Base-by-base conservation (phyloP, 345 rosid genomes). In the Cardamine chenopodiifolia region DNA sequence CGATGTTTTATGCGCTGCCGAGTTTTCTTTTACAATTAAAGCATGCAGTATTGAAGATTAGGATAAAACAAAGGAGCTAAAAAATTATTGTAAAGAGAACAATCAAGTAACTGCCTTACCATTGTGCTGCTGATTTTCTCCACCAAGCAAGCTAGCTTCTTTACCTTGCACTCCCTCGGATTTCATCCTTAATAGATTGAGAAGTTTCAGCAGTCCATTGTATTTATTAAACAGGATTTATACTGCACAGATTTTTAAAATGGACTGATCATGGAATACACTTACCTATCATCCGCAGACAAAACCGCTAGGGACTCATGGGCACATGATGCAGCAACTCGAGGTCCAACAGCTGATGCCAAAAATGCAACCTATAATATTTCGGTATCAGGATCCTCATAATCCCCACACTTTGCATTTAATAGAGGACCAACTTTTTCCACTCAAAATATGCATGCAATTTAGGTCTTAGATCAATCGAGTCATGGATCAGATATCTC, bases 311-410 rank as follows among this genome's bases (percentile, higher is more conserved):
- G 86, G 60, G 99, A 87, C 78, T 97, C 93, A 82, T 95, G 98
- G 37, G 99, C 98, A 88, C 97, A 90, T 54, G 97, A 96, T 11
- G 99, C 97, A 66, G 99, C 97, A 80, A 95, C 96, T 80, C 99
- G 86, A 35, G 99, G 99, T 78, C 98, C 99, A 72, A 95, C 88
- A 73, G 97, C 89, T 81, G 94, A 86, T 78, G 99, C 97, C 87
- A 95, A 80, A 84, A 92, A 95, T 50, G 99, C 86, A 81, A 92
- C 97, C 99, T 95, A 80, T 66, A 77, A 53, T 34, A 44, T 67
- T 44, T 53, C n/a, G 18, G 49, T 49, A 52, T 72, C 68, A 72
- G 62, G 58, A 62, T 62, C 65, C 39, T 52, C 40, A 53, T 31
- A 17, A 62, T 60, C 17, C 42, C 29, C 18, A 62, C 1, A 62